Conservation (phyloP, 2,329 filamentous ascomycete genomes). For the Chrysoporthe austroafricana region DNA sequence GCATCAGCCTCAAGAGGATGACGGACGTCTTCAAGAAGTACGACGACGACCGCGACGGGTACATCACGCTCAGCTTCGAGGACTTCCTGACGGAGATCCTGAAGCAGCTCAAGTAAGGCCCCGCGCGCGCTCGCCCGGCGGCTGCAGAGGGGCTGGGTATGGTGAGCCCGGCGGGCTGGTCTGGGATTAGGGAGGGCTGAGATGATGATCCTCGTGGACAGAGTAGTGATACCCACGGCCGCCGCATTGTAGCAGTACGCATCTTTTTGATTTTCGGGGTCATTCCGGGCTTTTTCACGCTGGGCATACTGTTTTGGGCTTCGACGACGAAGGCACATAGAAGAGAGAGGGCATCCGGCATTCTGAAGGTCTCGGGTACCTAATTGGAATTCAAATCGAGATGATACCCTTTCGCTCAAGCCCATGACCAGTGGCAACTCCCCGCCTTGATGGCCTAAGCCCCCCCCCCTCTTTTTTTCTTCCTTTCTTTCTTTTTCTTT, state of each 20-base stretch:
- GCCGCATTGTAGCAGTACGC: slow-evolving; percentile 8
- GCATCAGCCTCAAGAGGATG: slow-evolving; percentile 96
- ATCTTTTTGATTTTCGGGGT: not conserved
- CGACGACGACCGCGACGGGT: slow-evolving; percentile 94
- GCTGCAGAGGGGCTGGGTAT: not conserved
- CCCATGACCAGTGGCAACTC: not conserved
- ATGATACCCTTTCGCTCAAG: slow-evolving; percentile 1
- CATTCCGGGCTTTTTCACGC: not conserved
- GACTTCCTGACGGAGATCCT: slow-evolving; percentile 75
- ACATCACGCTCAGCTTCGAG: slow-evolving; percentile 82
- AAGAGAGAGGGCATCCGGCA: not conserved
- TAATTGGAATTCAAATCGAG: not conserved
- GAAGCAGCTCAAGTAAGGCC: slow-evolving; percentile 58
- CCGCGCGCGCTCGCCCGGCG: not conserved
- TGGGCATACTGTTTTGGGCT: not conserved
- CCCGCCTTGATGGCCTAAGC: not conserved
- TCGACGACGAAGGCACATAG: not conserved
- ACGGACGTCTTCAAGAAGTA: slow-evolving; percentile 99
- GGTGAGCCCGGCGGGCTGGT: not conserved
- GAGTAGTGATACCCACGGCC: not conserved
- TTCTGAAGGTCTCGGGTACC: not conserved
- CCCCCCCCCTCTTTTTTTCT: no score
- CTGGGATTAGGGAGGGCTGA: not conserved
- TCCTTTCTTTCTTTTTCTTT: no score
- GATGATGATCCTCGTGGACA: not conserved